phyloP scores from a whole-genome alignment of 2,329 filamentous ascomycete species.

The Coleophoma eucalyptorum region DNA sequence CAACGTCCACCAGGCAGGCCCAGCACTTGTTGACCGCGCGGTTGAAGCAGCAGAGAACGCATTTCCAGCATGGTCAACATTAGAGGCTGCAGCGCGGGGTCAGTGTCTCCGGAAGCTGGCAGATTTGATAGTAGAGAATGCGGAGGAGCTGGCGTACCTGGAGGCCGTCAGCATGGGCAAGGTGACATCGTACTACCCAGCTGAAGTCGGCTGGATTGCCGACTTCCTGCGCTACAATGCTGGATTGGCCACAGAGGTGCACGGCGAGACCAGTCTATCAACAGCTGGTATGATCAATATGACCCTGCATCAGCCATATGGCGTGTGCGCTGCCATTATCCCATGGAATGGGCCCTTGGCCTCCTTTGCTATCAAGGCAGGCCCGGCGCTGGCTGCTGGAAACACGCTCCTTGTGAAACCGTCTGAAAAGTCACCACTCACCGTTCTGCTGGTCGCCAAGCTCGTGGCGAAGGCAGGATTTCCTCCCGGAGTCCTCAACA shows the following conservation, averaged over 20 bases:
- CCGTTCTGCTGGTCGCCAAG: slow-evolving; percentile 40
- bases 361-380: slow-evolving; percentile 49
- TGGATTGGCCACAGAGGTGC: too few relatives aligned
- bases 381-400: slow-evolving; percentile 54
- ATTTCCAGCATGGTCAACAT: too few relatives aligned
- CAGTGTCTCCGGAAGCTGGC: slow-evolving; percentile 40
- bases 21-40: slow-evolving; percentile 35
- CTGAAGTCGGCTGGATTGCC: slow-evolving; percentile 32
- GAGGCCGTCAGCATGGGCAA: slow-evolving; percentile 40
- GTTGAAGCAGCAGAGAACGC: slow-evolving; percentile 38
- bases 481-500: slow-evolving; percentile 35
- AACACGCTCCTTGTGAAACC: slow-evolving; percentile 40
- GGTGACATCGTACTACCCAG: too few relatives aligned
- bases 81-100: too few relatives aligned
- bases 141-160: slow-evolving; percentile 30
- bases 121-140: slow-evolving; percentile 33
- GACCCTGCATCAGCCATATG: slow-evolving; percentile 33
- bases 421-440: slow-evolving; percentile 42
- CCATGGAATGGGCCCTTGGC: slow-evolving; percentile 51
- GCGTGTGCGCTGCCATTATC: slow-evolving; percentile 43
- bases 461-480: slow-evolving; percentile 16
- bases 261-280: too few relatives aligned
- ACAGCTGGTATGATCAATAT: too few relatives aligned
- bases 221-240: too few relatives aligned
- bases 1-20: background rate